Evolutionary conservation across 257 asterid genomes (phyloP).

Genomic region (Thymus quinquecostatus): DNA sequence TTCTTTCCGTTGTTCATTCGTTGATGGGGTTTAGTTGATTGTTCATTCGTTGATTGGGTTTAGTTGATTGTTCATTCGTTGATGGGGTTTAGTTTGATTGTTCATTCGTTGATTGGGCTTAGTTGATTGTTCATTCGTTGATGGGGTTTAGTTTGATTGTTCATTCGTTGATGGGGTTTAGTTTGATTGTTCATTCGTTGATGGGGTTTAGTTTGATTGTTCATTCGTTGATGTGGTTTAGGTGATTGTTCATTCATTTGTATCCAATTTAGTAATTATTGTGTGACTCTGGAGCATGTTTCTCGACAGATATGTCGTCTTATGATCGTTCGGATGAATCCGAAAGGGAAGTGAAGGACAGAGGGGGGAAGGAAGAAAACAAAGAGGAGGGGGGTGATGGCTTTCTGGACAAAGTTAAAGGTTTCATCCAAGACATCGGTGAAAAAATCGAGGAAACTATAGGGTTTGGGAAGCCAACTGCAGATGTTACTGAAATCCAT

Average conservation of each 20-base stretch:
- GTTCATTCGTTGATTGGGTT: neutral
- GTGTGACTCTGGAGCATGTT: constrained; percentile 7
- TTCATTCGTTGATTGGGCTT: no score
- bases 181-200: no score
- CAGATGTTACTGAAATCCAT: constrained; percentile 80
- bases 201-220: no score
- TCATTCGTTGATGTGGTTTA: no score
- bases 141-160: no score
- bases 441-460: constrained; percentile 92
- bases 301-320: constrained; percentile 65
- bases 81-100: no score
- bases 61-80: neutral
- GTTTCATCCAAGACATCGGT: constrained; percentile 80
- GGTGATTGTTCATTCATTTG: no score
- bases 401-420: constrained; percentile 79
- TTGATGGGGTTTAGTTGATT: neutral
- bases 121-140: no score
- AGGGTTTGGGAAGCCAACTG: constrained; percentile 93
- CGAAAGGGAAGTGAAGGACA: constrained; percentile 55
- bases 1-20: constrained; percentile 1
- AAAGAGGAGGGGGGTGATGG: constrained; percentile 75
- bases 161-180: no score
- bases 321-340: constrained; percentile 51
- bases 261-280: no score
- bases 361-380: constrained; percentile 55